Conservation (phyloP, 2,329 filamentous ascomycete genomes). For the Fusarium hainanense region DNA sequence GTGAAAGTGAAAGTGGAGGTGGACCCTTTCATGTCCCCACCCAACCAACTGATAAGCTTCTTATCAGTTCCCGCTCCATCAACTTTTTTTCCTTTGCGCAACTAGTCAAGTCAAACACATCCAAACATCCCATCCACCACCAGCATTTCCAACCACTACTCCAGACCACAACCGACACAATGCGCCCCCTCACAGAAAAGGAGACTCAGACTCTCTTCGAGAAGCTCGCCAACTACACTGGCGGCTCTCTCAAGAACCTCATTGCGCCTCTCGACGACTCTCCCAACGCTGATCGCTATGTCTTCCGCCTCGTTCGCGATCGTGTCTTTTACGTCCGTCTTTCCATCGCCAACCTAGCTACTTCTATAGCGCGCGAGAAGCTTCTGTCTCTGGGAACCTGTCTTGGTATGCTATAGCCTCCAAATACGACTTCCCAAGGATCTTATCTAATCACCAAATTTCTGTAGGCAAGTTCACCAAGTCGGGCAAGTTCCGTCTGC, state of each 20-base stretch:
- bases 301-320: constrained; percentile 84
- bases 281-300: constrained; percentile 78
- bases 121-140: constrained; percentile 13
- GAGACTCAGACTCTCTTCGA: constrained; percentile 86
- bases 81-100: constrained; percentile 39
- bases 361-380: constrained; percentile 82
- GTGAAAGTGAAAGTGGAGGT: neutral
- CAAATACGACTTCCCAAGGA: neutral
- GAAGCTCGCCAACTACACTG: constrained; percentile 95
- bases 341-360: constrained; percentile 90
- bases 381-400: constrained; percentile 91
- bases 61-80: constrained; percentile 36
- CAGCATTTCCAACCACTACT: constrained; percentile 15
- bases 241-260: constrained; percentile 85
- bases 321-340: constrained; percentile 93
- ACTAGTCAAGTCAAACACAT: constrained; percentile 5
- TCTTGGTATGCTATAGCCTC: constrained; percentile 61
- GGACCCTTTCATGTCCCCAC: neutral
- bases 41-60: constrained; percentile 33
- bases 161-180: constrained; percentile 54
- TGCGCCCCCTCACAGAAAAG: constrained; percentile 84
- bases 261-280: constrained; percentile 78
- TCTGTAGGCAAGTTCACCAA: constrained; percentile 89
- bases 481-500: constrained; percentile 92
- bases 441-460: constrained; percentile 18